Percentiles rank a stretch among this genome's conserved stretches.
These are phyloP conservation scores for Ustanciosporium gigantosporum DNA, from an alignment of 1,284 basidiomycete species.

Conservation along the genomic window DNA sequence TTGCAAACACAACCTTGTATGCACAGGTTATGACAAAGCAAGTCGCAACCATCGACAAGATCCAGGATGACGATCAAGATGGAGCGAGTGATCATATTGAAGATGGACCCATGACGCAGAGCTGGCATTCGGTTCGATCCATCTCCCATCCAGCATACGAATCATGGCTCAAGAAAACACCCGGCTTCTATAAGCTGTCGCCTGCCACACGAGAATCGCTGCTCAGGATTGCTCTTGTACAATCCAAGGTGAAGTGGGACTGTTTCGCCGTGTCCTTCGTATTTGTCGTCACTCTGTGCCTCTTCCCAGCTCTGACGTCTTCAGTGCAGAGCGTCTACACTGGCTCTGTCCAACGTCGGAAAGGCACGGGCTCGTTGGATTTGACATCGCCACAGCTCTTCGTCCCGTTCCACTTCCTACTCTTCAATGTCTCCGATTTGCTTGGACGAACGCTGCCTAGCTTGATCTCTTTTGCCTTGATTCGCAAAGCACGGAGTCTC, in stretches of 20 bases:
- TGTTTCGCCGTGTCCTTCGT: constrained; percentile 33
- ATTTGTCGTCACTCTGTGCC: constrained; percentile 42
- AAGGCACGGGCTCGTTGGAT: constrained; percentile 4
- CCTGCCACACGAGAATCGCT: constrained; percentile 30
- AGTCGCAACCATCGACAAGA: constrained; percentile 30
- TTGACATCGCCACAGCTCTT: constrained; percentile 49
- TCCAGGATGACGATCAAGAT: constrained; percentile 11
- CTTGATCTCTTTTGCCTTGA: constrained; percentile 13
- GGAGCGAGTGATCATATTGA: constrained; percentile 9
- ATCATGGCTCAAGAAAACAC: constrained; percentile 30
- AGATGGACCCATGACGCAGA: constrained; percentile 28
- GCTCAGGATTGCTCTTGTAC: constrained; percentile 33
- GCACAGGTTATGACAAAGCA: constrained; percentile 40
- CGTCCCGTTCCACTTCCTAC: constrained; percentile 50
- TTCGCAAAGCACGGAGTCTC: constrained; percentile 13
- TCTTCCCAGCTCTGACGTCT: constrained; percentile 51
- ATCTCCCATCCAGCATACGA: constrained; percentile 28
- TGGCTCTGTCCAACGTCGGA: not conserved
- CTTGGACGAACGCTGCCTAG: constrained; percentile 45
- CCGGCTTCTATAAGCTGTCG: constrained; percentile 23
- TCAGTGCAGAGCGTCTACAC: constrained; percentile 45
- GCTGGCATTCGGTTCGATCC: constrained; percentile 38
- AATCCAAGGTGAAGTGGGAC: constrained; percentile 39
- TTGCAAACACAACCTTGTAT: constrained; percentile 27
- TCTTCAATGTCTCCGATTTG: constrained; percentile 50